Evolutionary conservation across 305 asterid genomes (phyloP).

Genomic region (Petunia hybrid): DNA sequence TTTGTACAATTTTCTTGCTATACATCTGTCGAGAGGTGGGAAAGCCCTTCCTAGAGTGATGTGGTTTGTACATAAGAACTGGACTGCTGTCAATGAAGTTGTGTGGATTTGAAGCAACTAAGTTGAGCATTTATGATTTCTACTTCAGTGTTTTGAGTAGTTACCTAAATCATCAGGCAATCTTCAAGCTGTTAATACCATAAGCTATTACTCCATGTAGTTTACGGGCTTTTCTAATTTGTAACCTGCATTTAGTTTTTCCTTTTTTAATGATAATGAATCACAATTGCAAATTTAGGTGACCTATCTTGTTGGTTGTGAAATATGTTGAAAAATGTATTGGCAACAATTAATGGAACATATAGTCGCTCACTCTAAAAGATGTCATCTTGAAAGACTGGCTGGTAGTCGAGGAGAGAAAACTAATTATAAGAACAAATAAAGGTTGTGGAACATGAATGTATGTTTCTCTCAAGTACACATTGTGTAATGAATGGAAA

Average conservation of each 20-base stretch:
- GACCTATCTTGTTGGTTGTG: neutral
- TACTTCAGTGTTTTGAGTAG: neutral
- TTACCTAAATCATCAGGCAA: neutral
- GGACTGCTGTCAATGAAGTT: constrained; percentile 7
- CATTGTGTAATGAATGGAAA: neutral
- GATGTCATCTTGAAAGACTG: neutral
- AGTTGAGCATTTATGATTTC: constrained; percentile 16
- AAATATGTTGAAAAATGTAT: neutral
- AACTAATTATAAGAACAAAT: neutral
- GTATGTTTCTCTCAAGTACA: neutral
- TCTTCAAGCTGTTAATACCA: neutral
- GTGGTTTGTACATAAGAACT: constrained; percentile 29
- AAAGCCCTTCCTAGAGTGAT: neutral
- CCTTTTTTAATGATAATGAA: neutral
- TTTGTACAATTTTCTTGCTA: neutral
- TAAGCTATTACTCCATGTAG: constrained; percentile 5
- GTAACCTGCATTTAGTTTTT: neutral
- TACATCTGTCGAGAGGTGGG: constrained; percentile 13
- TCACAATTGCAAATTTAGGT: neutral
- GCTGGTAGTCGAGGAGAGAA: neutral
- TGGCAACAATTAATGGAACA: neutral
- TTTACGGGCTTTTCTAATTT: neutral
- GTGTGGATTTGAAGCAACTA: constrained; percentile 24
- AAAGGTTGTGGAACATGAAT: neutral
- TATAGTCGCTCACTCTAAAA: neutral